phyloP scores from a whole-genome alignment of 306 rosid species.

The Quercus parvula region DNA sequence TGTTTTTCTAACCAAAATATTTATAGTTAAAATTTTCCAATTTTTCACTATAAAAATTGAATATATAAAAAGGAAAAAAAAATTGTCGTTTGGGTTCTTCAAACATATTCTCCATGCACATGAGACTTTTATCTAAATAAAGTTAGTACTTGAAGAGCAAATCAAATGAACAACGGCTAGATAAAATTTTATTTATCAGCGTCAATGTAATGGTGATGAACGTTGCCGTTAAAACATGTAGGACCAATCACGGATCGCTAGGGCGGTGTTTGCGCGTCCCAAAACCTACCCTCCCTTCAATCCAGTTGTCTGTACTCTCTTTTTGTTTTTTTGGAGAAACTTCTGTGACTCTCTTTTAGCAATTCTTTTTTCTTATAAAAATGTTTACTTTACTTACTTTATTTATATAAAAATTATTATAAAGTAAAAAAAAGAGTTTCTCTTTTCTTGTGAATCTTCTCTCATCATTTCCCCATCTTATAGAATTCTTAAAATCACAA shows the following conservation, averaged over 20 bases:
- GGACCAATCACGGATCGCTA: slow-evolving; percentile 29
- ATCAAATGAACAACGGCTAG: background rate
- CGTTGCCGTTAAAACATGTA: slow-evolving; percentile 5
- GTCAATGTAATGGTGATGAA: background rate
- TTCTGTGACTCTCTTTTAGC: no score
- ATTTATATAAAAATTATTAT: no score
- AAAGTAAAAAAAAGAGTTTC: background rate
- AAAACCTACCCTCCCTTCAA: slow-evolving; percentile 17
- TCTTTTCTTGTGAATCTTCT: slow-evolving; percentile 13
- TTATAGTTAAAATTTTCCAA: no score
- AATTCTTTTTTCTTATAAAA: no score
- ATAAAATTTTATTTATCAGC: background rate
- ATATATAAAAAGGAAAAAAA: no score
- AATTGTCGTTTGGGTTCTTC: no score
- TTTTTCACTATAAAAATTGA: no score
- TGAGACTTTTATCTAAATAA: no score
- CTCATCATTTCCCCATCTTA: background rate
- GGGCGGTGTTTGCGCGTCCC: slow-evolving; percentile 61
- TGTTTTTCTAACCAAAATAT: no score
- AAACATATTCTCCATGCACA: no score
- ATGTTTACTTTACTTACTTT: no score
- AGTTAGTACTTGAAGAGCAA: background rate
- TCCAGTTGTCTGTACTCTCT: slow-evolving; percentile 29
- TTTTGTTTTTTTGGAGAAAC: no score
- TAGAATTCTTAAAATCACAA: background rate